A percentile compares a stretch with the other conserved stretches of the same genome.
These are phyloP conservation scores for Clarkia xantiana DNA, from an alignment of 345 rosid genomes.

Conservation along the genomic window DNA sequence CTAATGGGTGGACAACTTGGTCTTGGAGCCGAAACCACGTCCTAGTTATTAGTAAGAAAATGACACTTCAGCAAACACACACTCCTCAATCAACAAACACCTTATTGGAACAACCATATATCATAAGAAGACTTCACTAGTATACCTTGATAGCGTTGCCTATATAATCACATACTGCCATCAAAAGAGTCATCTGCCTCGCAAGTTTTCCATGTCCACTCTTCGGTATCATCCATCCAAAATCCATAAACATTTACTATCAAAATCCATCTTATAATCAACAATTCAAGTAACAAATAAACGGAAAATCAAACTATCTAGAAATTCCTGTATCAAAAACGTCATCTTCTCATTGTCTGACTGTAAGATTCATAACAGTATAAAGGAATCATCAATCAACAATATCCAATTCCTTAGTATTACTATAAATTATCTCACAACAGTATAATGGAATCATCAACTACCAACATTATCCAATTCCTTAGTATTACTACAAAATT, in stretches of 20 bases:
- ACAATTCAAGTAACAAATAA: not conserved
- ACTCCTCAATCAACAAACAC: not conserved
- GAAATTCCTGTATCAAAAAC: no score
- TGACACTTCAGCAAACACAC: not conserved
- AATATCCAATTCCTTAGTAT: no score
- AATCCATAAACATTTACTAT: slow-evolving; percentile 3
- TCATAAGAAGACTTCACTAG: not conserved
- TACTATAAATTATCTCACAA: no score
- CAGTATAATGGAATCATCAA: no score
- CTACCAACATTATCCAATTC: no score
- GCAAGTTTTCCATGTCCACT: slow-evolving; percentile 97
- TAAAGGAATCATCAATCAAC: no score
- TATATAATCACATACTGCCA: slow-evolving; percentile 87
- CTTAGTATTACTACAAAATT: no score
- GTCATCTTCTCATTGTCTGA: no score
- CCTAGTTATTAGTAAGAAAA: slow-evolving; percentile 27
- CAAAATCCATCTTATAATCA: not conserved
- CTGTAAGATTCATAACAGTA: no score
- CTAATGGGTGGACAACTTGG: slow-evolving; percentile 87
- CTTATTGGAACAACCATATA: no score
- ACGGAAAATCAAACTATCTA: no score
- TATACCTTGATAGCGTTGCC: slow-evolving; percentile 81
- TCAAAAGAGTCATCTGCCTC: slow-evolving; percentile 90
- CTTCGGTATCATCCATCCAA: slow-evolving; percentile 23
- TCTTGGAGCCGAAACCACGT: slow-evolving; percentile 88